A percentile compares a stretch with the other conserved stretches of the same genome.
These are phyloP conservation scores for Ilex aquifolium DNA, from an alignment of 257 asterid species.

Conservation along the genomic window DNA sequence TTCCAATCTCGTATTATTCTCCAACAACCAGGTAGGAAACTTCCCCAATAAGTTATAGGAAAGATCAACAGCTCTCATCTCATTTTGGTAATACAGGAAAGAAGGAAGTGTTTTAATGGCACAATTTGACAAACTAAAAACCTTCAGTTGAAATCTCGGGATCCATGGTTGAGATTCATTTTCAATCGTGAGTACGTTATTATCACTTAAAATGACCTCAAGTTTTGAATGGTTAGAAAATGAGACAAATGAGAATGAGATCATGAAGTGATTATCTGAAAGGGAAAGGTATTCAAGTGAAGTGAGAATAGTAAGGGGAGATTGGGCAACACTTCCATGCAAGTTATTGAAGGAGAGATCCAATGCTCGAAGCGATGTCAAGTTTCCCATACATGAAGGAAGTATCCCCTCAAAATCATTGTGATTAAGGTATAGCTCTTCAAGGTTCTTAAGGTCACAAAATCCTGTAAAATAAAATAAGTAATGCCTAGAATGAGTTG, in stretches of 20 bases:
- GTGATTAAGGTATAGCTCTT: too few species aligned
- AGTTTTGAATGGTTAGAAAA: slow-evolving; percentile 14
- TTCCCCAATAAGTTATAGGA: slow-evolving; percentile 1
- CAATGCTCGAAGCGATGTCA: too few species aligned
- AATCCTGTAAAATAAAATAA: slow-evolving; percentile 5
- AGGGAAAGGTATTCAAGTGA: slow-evolving; percentile 9
- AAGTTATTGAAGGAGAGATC: too few species aligned
- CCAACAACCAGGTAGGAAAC: slow-evolving; percentile 14
- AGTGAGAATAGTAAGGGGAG: not conserved
- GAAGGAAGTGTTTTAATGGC: not conserved
- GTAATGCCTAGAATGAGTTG: too few species aligned
- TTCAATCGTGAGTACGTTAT: not conserved
- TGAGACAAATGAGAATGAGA: slow-evolving; percentile 2
- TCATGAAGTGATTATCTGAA: not conserved
- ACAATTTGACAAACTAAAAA: not conserved
- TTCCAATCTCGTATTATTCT: slow-evolving; percentile 7
- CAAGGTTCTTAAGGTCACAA: too few species aligned
- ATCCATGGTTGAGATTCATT: not conserved
- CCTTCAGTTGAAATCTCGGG: slow-evolving; percentile 6
- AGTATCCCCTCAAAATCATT: too few species aligned
- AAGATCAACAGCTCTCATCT: not conserved
- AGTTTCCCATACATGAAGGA: too few species aligned
- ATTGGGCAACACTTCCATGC: too few species aligned
- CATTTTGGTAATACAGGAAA: slow-evolving; percentile 5
- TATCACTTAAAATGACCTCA: not conserved